Evolutionary conservation across 495 filamentous ascomycete genomes (phyloP), one percentile per base, ranked within the genome.

Genomic region (Podospora didyma): DNA sequence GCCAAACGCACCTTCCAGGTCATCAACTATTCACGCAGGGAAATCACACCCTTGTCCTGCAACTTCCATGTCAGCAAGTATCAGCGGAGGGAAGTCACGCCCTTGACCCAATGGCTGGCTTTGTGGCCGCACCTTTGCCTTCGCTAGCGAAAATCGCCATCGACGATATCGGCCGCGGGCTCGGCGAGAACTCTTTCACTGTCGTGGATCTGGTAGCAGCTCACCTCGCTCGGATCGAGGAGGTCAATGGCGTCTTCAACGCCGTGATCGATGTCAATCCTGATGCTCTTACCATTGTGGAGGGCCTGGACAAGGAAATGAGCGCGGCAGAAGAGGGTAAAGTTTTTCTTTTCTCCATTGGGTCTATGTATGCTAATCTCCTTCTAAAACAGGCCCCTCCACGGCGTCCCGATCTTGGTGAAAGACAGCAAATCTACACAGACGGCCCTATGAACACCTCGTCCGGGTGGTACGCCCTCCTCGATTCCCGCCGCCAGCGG

Each of bases 381-480:
- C n/a, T n/a, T n/a, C n/a, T n/a, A n/a, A n/a, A n/a, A n/a, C n/a
- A n/a, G n/a, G n/a, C n/a, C n/a, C 34, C 34, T 37, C 34, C 34
- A 37, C 34, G 34, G 34, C 9, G 16, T 37, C 16, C 34, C 34
- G 9, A 10, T 37, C 34, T 37, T 37, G 16, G 9, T 75, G 16
- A 75, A 73, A 31, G 63, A 72, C 57, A 75, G 71, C 46, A n/a
- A n/a, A 68, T 73, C 35, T 68, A 62, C 6, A 75, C 67, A n/a
- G 47, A 54, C 5, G 64, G 65, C 28, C 45, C 53, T 7, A 58
- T 61, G 53, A 54, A 63, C 46, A 64, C 55, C 20, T 59, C 64
- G 2, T 80, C 81, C 16, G 83, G 84, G 12, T 86, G 81, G 0
- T 80, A 69, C 47, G 72, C 78, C 9, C 70, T 86, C 2, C 56